Base-by-base conservation (phyloP, 148 eudicot genomes). In the Rhododendron ferrugineum region DNA sequence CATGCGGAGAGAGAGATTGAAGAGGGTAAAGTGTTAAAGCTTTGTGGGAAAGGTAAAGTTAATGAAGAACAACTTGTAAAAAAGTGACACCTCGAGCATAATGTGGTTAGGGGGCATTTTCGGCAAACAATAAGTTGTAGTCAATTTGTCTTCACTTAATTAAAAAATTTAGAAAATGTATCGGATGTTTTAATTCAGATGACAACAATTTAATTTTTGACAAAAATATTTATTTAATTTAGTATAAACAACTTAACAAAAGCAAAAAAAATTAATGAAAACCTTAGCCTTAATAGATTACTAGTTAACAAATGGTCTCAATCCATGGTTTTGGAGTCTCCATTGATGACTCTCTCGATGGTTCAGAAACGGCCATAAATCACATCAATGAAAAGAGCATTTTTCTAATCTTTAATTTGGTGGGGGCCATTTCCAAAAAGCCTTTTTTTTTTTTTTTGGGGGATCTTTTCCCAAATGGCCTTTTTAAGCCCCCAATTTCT, bases 351-450 rank as follows among this genome's bases (percentile, higher is more conserved):
- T 34, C 77, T 87, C 70, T 56, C 73, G 87, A 66, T 86, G 86
- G 89, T 83, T 82, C 77, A 88, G 84, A 79, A 79, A 85, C 6
- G 79, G 72, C 84, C 77, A 78, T 72, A 84, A 89, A 88, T 91
- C 91, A 91, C 91, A 84, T 91, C 91, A 88, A 75, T 86, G 76
- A 37, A 89, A 89, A 89, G 91, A 83, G 85, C 23, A n/a, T 26
- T 52, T 82, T 47, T 85, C 82, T 36, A 14, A 58, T 76, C 79
- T 56, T 75, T 52, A 52, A 52, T 52, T 84, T 80, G 83, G 52
- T 11, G 60, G 88, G 86, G 84, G 68, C 87, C 85, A 76, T 32
- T 74, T 11, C 74, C 23, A 5, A 50, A 8, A 9, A 37, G 52
- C 15, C 52, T 2, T 10, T 40, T 40, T 6, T 0, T 40, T 40